These are phyloP conservation scores for Pulveroboletus sp. DNA, from an alignment of 768 basidiomycete species.

Conservation along the genomic window DNA sequence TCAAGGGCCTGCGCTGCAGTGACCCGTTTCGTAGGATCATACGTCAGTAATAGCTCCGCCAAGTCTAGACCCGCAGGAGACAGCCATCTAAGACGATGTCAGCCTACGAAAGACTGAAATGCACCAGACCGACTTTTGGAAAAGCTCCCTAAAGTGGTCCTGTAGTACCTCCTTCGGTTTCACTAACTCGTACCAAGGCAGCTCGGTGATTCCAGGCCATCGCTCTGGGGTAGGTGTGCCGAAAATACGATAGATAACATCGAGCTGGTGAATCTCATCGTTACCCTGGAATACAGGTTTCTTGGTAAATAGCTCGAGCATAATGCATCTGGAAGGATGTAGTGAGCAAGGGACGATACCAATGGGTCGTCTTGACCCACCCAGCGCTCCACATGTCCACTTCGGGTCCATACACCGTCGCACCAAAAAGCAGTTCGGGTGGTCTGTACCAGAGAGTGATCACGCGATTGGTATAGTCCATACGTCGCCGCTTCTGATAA, in stretches of 20 bases:
- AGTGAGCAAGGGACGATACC: not conserved
- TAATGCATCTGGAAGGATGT: conserved; percentile 74
- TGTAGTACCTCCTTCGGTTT: conserved; percentile 76
- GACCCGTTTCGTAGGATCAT: conserved; percentile 74
- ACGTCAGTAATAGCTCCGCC: conserved; percentile 77
- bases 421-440: conserved; percentile 91
- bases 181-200: conserved; percentile 99
- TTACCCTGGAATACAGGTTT: conserved; percentile 97
- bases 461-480: conserved; percentile 98
- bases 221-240: conserved; percentile 82
- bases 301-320: conserved; percentile 94
- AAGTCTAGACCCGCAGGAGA: conserved; percentile 85
- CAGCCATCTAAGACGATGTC: conserved; percentile 59
- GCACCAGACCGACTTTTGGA: conserved; percentile 63
- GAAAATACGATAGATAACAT: conserved; percentile 86
- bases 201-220: conserved; percentile 78
- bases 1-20: conserved; percentile 80
- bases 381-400: conserved; percentile 99
- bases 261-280: conserved; percentile 96
- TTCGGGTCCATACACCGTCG: conserved; percentile 94
- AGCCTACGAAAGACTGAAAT: not conserved
- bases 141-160: conserved; percentile 80
- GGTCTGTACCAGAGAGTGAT: conserved; percentile 99
- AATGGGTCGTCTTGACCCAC: conserved; percentile 38
- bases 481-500: conserved; percentile 85